Conservation (phyloP, 2,329 filamentous ascomycete species). For the Aspergillus phoenicis region DNA sequence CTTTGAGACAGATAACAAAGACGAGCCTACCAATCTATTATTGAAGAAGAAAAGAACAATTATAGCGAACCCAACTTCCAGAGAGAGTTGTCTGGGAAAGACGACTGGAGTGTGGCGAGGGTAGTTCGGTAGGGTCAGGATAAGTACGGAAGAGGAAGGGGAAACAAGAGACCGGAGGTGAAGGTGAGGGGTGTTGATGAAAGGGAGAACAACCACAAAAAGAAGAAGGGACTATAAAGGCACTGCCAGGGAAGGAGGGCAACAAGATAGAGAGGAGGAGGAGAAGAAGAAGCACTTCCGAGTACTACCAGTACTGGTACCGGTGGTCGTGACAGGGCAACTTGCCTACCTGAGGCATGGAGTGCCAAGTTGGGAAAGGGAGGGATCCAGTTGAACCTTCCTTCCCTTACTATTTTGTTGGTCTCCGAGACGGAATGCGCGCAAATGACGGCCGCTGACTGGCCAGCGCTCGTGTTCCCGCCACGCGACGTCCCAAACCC, state of each 20-base stretch:
- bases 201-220: not conserved
- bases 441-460: slow-evolving; percentile 2
- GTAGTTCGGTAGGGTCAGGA: too few species aligned
- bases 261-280: too few species aligned
- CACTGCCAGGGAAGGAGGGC: not conserved
- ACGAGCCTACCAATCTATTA: not conserved
- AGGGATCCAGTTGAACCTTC: not conserved
- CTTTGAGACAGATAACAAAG: not conserved
- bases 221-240: slow-evolving; percentile 1
- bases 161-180: too few species aligned
- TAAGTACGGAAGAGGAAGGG: too few species aligned
- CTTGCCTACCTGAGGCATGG: too few species aligned
- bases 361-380: too few species aligned
- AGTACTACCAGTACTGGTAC: not conserved
- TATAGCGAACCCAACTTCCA: too few species aligned
- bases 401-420: not conserved
- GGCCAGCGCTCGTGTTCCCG: not conserved
- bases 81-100: too few species aligned
- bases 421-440: not conserved
- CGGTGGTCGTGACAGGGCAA: too few species aligned
- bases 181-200: not conserved
- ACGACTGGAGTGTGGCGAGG: too few species aligned
- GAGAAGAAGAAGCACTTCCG: too few species aligned
- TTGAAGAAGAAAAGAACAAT: not conserved
- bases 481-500: slow-evolving; percentile 5